phyloP scores from a whole-genome alignment of 2,329 filamentous ascomycete species.

The Exophiala mesophila region DNA sequence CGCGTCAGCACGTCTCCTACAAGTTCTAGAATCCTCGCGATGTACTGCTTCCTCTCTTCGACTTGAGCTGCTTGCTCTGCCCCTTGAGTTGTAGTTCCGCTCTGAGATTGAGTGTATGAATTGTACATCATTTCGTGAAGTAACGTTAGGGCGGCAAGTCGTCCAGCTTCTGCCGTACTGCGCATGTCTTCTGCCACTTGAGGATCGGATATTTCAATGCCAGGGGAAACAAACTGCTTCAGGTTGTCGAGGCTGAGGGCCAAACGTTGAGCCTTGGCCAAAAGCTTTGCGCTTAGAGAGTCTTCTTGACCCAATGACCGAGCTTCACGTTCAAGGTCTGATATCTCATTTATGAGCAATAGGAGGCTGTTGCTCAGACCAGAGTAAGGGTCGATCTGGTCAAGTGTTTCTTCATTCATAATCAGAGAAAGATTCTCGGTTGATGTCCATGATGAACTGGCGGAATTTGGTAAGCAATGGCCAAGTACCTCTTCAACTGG shows the following conservation, averaged over 20 bases:
- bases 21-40: no score
- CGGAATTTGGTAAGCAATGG: neutral
- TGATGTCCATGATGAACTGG: constrained; percentile 1
- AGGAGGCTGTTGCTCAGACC: constrained; percentile 1
- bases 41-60: no score
- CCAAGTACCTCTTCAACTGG: constrained; percentile 1
- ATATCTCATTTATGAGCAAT: constrained; percentile 1
- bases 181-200: neutral
- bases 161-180: no score
- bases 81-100: no score
- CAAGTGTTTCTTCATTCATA: neutral
- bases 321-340: neutral
- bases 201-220: neutral
- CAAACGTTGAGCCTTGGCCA: neutral
- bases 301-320: neutral
- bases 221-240: neutral
- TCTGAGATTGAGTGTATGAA: no score
- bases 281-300: neutral
- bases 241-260: neutral
- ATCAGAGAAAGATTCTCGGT: neutral
- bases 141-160: no score
- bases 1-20: no score
- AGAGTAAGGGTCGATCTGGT: neutral
- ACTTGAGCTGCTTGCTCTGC: no score
- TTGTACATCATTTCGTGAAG: no score